Percentiles rank a stretch among this genome's conserved stretches.
phyloP scores from a whole-genome alignment of 2,329 filamentous ascomycete species.

The Mycosphaerella sp. region DNA sequence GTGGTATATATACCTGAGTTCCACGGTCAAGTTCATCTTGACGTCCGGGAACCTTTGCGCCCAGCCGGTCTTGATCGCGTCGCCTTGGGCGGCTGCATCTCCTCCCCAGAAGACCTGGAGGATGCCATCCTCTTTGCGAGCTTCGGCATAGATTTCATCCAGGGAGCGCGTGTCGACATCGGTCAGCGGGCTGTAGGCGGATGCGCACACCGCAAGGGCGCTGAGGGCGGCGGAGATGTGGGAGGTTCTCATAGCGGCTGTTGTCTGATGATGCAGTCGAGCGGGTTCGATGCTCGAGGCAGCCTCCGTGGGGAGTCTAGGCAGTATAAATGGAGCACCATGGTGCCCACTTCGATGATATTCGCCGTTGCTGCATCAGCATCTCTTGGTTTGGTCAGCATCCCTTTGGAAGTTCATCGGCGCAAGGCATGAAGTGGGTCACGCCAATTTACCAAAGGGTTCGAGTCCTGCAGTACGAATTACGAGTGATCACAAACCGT shows the following conservation, averaged over 20 bases:
- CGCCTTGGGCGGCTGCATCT: constrained; percentile 30
- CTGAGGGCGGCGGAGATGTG: not conserved
- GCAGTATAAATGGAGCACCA: not conserved
- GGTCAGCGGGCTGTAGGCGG: constrained; percentile 6
- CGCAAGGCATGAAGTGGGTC: no score
- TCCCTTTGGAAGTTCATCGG: not conserved
- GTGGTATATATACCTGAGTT: constrained; percentile 30
- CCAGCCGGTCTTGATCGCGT: constrained; percentile 40
- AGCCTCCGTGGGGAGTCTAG: not conserved
- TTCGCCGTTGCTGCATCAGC: not conserved
- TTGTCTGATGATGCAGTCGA: not conserved
- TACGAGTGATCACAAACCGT: no score
- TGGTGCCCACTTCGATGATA: not conserved
- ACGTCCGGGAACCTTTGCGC: constrained; percentile 46
- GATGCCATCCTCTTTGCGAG: constrained; percentile 42
- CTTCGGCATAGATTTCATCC: constrained; percentile 47
- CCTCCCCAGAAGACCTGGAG: constrained; percentile 44
- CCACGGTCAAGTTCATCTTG: constrained; percentile 49
- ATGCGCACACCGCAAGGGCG: not conserved
- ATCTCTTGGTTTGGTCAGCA: not conserved
- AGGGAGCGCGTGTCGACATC: constrained; percentile 42
- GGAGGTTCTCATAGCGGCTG: not conserved
- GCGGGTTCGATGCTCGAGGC: not conserved
- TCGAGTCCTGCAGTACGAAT: no score
- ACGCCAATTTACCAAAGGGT: no score